Evolutionary conservation across 176 grass and related monocot genomes (phyloP).

Genomic region (Thinopyrum elongatum): DNA sequence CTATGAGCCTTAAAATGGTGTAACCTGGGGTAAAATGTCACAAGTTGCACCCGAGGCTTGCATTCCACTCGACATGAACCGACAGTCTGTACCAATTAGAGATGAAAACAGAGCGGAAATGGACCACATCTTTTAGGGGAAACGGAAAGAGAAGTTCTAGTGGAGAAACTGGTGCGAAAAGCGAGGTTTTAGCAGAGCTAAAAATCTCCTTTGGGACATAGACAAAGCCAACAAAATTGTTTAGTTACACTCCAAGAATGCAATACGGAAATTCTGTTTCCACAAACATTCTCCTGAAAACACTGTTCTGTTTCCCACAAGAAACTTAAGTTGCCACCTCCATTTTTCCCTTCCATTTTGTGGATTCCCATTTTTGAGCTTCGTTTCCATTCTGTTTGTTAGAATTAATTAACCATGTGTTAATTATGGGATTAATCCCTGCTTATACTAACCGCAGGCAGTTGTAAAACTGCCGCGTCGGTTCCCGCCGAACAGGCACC

Average conservation of each 20-base stretch:
- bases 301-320: no score
- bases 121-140: not conserved
- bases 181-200: not conserved
- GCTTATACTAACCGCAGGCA: no score
- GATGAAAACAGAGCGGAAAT: not conserved
- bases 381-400: no score
- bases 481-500: no score
- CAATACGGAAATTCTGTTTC: not conserved
- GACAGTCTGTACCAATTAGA: no score
- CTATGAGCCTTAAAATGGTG: not conserved
- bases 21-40: not conserved
- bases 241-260: no score
- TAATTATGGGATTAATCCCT: no score
- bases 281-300: not conserved
- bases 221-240: not conserved
- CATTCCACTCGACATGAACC: not conserved
- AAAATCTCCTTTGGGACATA: not conserved
- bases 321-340: no score
- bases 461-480: no score
- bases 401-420: no score
- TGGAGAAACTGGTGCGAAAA: not conserved
- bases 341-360: no score
- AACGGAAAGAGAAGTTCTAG: not conserved
- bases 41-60: not conserved
- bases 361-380: no score